Evolutionary conservation across 441 rosid species (phyloP).

Genomic region (Metrosideros polymorpha): DNA sequence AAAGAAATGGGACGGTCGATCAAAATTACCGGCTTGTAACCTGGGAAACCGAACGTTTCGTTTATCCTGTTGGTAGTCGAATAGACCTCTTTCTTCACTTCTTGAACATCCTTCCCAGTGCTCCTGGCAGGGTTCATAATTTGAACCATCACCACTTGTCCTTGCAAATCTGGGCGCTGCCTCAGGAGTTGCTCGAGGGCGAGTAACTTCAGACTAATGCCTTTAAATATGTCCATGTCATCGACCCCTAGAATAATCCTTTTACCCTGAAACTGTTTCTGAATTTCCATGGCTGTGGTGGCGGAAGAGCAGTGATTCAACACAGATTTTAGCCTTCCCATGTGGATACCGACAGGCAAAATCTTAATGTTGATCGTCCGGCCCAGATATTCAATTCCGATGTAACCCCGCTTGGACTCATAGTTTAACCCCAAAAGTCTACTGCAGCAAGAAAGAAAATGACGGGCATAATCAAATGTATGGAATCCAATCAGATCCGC

Average conservation of each 20-base stretch:
- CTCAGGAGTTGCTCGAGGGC: constrained; percentile 63
- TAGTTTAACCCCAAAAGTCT: constrained; percentile 69
- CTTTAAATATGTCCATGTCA: constrained; percentile 84
- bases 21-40: constrained; percentile 68
- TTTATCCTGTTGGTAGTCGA: constrained; percentile 53
- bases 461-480: constrained; percentile 76
- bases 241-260: constrained; percentile 59
- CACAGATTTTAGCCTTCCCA: constrained; percentile 53
- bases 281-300: constrained; percentile 44
- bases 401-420: constrained; percentile 68
- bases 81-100: constrained; percentile 50
- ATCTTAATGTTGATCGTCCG: constrained; percentile 64
- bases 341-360: constrained; percentile 62
- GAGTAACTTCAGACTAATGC: constrained; percentile 59
- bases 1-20: constrained; percentile 57
- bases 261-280: constrained; percentile 41
- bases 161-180: constrained; percentile 32
- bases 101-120: constrained; percentile 66
- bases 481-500: constrained; percentile 77
- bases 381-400: constrained; percentile 68
- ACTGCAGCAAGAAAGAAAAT: constrained; percentile 69
- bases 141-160: constrained; percentile 68
- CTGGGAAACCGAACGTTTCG: constrained; percentile 35
- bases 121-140: constrained; percentile 81
- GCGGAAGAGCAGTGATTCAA: constrained; percentile 50